Evolutionary conservation across 2,329 filamentous ascomycete species (phyloP).

Genomic region (Coleophoma crateriformis): DNA sequence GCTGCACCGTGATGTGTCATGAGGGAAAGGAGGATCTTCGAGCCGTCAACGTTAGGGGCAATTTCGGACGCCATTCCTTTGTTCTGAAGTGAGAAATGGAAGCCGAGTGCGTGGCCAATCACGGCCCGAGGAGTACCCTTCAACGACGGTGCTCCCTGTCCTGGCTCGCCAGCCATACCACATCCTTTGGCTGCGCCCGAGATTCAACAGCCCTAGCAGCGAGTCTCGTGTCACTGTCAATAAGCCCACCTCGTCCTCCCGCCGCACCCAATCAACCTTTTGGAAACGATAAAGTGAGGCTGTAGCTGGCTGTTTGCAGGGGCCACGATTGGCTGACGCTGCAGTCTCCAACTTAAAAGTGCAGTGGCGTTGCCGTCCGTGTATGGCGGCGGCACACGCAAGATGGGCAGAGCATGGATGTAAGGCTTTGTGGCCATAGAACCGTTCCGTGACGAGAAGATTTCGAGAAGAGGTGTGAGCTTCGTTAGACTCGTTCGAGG

Average conservation of each 20-base stretch:
- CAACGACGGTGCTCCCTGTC: background rate
- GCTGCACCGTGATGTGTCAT: slow-evolving; percentile 26
- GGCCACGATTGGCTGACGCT: slow-evolving; percentile 3
- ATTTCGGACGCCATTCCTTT: slow-evolving; percentile 20
- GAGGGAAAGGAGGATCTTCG: slow-evolving; percentile 13
- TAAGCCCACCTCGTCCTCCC: slow-evolving; percentile 11
- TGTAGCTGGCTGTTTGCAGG: slow-evolving; percentile 7
- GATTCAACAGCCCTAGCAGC: slow-evolving; percentile 10
- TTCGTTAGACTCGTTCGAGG: too few species aligned
- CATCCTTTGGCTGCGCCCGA: slow-evolving; percentile 13
- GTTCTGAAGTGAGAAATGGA: slow-evolving; percentile 6
- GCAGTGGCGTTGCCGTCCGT: slow-evolving; percentile 14
- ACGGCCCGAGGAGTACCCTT: background rate
- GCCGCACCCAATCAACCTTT: slow-evolving; percentile 8
- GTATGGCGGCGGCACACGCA: slow-evolving; percentile 7
- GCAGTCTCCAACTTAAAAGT: slow-evolving; percentile 1
- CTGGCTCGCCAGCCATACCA: background rate
- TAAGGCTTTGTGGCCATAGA: background rate
- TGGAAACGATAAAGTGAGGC: slow-evolving; percentile 12
- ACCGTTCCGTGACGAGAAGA: background rate
- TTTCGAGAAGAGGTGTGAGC: background rate
- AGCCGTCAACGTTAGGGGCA: slow-evolving; percentile 13
- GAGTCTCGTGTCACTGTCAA: slow-evolving; percentile 12
- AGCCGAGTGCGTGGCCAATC: slow-evolving; percentile 11
- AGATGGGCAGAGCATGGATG: background rate